These are phyloP conservation scores for Pleurostoma richardsiae DNA, from an alignment of 2,329 filamentous ascomycete genomes.

Conservation along the genomic window DNA sequence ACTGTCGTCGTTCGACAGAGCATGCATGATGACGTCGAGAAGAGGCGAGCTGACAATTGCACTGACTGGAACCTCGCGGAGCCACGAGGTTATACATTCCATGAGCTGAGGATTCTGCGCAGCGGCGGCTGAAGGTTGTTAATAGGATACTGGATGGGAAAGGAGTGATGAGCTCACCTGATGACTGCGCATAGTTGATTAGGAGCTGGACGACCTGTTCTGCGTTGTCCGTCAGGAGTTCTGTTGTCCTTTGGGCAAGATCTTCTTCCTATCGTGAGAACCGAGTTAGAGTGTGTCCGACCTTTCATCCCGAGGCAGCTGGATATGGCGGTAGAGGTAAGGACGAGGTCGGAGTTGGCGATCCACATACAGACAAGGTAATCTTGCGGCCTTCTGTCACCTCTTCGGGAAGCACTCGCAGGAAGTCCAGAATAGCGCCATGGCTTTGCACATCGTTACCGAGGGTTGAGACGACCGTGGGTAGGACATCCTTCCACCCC, in stretches of 20 bases:
- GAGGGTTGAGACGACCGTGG: conserved; percentile 73
- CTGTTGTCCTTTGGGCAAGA: conserved; percentile 75
- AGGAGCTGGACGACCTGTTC: conserved; percentile 81
- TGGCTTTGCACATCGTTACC: conserved; percentile 73
- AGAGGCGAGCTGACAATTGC: conserved; percentile 83
- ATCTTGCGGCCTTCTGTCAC: conserved; percentile 99
- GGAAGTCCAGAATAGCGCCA: conserved; percentile 88
- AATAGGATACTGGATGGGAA: conserved; percentile 10
- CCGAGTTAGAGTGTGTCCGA: conserved; percentile 37
- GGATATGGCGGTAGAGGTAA: conserved; percentile 19
- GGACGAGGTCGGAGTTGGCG: conserved; percentile 43
- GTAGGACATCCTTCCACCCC: conserved; percentile 88
- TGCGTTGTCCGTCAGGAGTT: conserved; percentile 87
- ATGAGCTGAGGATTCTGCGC: conserved; percentile 84
- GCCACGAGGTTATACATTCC: conserved; percentile 95
- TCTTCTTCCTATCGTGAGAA: conserved; percentile 80
- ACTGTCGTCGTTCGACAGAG: conserved; percentile 68
- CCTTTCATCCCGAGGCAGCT: conserved; percentile 25
- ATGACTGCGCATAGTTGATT: conserved; percentile 87
- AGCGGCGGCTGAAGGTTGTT: conserved; percentile 54
- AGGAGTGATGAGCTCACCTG: conserved; percentile 52
- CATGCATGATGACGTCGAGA: conserved; percentile 74
- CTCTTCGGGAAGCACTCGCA: conserved; percentile 95
- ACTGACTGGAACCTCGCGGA: conserved; percentile 82
- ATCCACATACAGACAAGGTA: conserved; percentile 93